phyloP scores from a whole-genome alignment of 2,329 filamentous ascomycete genomes.

The Phialocephala sp. region DNA sequence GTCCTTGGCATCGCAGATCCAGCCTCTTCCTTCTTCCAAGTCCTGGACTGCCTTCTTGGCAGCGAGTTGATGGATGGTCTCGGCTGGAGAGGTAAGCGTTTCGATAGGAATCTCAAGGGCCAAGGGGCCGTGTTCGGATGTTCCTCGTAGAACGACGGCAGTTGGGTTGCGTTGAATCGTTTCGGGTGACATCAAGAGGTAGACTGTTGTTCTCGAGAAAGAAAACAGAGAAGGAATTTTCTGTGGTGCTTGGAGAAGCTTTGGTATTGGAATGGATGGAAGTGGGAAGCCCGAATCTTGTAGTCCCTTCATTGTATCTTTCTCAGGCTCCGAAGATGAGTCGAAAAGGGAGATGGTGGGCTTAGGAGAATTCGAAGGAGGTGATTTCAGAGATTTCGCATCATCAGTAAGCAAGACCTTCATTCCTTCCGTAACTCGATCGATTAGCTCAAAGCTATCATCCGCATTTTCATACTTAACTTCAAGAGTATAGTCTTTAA shows the following conservation, averaged over 20 bases:
- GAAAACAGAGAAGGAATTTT: constrained; percentile 69
- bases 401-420: constrained; percentile 42
- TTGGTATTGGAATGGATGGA: constrained; percentile 57
- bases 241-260: constrained; percentile 67
- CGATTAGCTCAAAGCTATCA: constrained; percentile 68
- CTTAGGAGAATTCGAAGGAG: constrained; percentile 24
- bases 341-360: constrained; percentile 63
- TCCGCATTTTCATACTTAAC: constrained; percentile 58
- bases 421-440: constrained; percentile 59
- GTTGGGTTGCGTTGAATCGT: constrained; percentile 52
- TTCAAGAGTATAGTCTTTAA: constrained; percentile 67
- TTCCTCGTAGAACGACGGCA: constrained; percentile 64
- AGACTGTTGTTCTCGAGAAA: constrained; percentile 69
- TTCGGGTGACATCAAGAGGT: constrained; percentile 65
- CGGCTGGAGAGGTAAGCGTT: constrained; percentile 49
- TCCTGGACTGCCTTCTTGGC: constrained; percentile 71
- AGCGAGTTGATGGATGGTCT: constrained; percentile 73
- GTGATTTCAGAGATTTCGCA: constrained; percentile 37
- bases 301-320: constrained; percentile 39
- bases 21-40: constrained; percentile 73
- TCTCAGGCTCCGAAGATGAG: constrained; percentile 42
- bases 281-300: constrained; percentile 55
- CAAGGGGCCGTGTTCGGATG: constrained; percentile 61
- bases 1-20: constrained; percentile 61
- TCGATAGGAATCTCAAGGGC: constrained; percentile 69